Evolutionary conservation across 768 basidiomycete species (phyloP).

Genomic region (Suillus subalutaceus): DNA sequence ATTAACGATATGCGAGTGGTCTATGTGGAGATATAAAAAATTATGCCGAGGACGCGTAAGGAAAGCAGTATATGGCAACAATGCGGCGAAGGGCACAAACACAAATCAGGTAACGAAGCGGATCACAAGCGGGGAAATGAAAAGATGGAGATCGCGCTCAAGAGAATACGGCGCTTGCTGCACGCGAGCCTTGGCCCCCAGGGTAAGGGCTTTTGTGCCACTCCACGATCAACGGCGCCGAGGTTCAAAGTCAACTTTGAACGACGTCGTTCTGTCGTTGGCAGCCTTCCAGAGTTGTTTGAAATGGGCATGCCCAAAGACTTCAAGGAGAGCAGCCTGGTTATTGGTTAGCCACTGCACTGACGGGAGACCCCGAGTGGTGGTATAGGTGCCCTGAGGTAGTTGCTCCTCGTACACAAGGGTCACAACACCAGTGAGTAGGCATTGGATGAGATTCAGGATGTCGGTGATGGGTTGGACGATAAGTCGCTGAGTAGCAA

Average conservation of each 20-base stretch:
- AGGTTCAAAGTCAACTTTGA: conserved; percentile 69
- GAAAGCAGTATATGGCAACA: conserved; percentile 45
- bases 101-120: conserved; percentile 22
- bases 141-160: conserved; percentile 16
- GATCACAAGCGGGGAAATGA: conserved; percentile 29
- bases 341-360: conserved; percentile 77
- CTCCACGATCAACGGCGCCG: conserved; percentile 35
- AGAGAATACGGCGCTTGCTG: conserved; percentile 15
- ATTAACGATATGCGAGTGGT: conserved; percentile 34
- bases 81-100: conserved; percentile 27
- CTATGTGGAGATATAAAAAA: conserved; percentile 31
- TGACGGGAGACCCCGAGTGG: conserved; percentile 76
- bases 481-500: conserved; percentile 69
- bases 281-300: conserved; percentile 73
- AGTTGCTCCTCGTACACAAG: conserved; percentile 76
- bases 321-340: conserved; percentile 64
- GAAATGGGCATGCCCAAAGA: conserved; percentile 76
- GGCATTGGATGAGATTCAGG: conserved; percentile 68
- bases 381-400: conserved; percentile 70
- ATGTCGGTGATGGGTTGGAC: conserved; percentile 72
- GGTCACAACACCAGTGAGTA: conserved; percentile 72
- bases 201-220: conserved; percentile 18
- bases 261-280: conserved; percentile 69
- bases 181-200: conserved; percentile 22
- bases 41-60: conserved; percentile 38